Conservation (phyloP, 2,329 filamentous ascomycete genomes). For the Podosphaera aphanis region DNA sequence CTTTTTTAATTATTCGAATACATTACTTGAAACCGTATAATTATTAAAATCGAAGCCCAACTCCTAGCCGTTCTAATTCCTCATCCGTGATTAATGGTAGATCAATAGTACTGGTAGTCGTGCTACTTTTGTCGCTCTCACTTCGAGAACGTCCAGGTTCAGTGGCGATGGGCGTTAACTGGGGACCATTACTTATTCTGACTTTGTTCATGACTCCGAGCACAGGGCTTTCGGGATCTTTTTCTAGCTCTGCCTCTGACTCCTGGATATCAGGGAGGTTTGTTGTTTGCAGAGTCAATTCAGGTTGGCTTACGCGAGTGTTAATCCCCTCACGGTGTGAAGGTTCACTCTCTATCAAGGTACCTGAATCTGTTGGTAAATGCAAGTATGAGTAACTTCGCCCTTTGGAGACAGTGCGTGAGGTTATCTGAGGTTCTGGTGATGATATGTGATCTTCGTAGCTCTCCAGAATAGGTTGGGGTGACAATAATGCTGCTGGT, state of each 20-base stretch:
- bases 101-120: background rate
- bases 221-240: background rate
- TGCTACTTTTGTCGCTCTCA: background rate
- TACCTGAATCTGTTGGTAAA: background rate
- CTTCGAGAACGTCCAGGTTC: background rate
- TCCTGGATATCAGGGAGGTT: background rate
- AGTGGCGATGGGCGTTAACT: background rate
- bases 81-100: background rate
- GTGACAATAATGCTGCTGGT: background rate
- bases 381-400: background rate
- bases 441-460: background rate
- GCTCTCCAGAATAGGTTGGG: background rate
- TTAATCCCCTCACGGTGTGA: background rate
- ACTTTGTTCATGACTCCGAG: background rate
- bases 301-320: background rate
- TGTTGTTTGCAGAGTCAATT: background rate
- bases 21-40: background rate
- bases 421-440: background rate
- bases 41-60: background rate
- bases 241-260: background rate
- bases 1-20: background rate
- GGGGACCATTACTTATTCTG: background rate
- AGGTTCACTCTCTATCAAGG: background rate
- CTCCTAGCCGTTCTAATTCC: background rate
- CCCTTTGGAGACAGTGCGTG: background rate